Evolutionary conservation across 169 alveolate genomes (phyloP).

Genomic region (Plasmodium vinckei): DNA sequence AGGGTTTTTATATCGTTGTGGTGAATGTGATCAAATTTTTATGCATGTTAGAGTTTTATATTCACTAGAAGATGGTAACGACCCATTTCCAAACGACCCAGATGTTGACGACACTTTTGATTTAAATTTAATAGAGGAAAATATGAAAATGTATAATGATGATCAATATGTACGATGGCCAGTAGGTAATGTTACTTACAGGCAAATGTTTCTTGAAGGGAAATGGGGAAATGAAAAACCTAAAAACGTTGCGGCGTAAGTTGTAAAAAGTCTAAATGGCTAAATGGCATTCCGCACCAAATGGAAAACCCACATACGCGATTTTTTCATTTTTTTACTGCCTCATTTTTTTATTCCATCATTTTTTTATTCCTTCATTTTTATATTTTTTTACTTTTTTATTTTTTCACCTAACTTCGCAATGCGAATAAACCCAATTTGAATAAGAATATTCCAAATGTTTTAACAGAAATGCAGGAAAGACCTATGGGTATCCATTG

Average conservation of each 20-base stretch:
- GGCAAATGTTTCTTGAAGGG: conserved; percentile 86
- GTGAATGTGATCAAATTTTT: conserved; percentile 94
- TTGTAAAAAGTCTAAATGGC: background rate
- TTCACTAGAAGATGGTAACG: conserved; percentile 89
- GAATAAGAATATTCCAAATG: no score
- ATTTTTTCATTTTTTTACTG: background rate
- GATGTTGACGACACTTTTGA: conserved; percentile 92
- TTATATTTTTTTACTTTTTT: no score
- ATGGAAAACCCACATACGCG: background rate
- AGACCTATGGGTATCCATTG: no score
- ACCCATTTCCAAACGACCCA: conserved; percentile 89
- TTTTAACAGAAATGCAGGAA: no score
- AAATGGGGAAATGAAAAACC: conserved; percentile 67
- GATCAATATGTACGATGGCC: conserved; percentile 90
- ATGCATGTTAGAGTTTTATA: conserved; percentile 91
- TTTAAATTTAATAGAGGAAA: conserved; percentile 86
- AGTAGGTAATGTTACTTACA: conserved; percentile 86
- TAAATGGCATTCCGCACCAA: background rate
- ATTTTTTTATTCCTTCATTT: no score
- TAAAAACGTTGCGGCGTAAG: background rate
- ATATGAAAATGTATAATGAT: conserved; percentile 88
- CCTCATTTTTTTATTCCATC: background rate
- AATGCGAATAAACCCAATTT: no score
- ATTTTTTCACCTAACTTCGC: no score
- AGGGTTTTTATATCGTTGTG: conserved; percentile 93